These are phyloP conservation scores for Petasospora fabianii DNA, from an alignment of 1,139 yeast species.

Conservation along the genomic window DNA sequence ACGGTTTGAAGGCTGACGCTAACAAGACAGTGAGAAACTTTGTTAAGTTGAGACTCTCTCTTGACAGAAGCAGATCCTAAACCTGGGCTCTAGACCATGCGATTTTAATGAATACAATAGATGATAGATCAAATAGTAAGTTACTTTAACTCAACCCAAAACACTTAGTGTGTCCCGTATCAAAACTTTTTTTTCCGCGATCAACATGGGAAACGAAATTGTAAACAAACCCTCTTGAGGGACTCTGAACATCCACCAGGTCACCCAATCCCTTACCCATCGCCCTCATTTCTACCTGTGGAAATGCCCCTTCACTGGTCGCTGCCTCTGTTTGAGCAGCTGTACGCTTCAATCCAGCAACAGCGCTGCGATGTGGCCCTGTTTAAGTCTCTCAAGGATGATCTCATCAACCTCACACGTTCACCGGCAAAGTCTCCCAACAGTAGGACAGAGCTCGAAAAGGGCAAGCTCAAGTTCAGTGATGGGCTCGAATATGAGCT, in stretches of 20 bases:
- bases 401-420: conserved; percentile 44
- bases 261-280: background rate
- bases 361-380: conserved; percentile 33
- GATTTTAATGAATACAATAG: too few species aligned
- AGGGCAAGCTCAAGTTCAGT: conserved; percentile 47
- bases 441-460: conserved; percentile 52
- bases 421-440: conserved; percentile 51
- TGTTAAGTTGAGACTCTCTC: conserved; percentile 30
- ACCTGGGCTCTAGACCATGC: too few species aligned
- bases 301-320: conserved; percentile 30
- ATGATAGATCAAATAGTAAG: too few species aligned
- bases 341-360: conserved; percentile 32
- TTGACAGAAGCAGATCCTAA: conserved; percentile 16
- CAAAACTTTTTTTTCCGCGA: conserved; percentile 1
- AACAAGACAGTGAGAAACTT: conserved; percentile 32
- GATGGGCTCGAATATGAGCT: conserved; percentile 44
- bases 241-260: background rate
- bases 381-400: conserved; percentile 37
- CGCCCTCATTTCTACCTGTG: too few species aligned
- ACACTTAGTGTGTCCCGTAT: background rate
- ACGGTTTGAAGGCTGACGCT: conserved; percentile 27
- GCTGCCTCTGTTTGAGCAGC: conserved; percentile 28
- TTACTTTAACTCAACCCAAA: too few species aligned
- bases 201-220: conserved; percentile 3
- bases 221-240: conserved; percentile 10